A percentile compares a stretch with the other conserved stretches of the same genome.
phyloP scores from a whole-genome alignment of 805 yeast species.

The Suhomyces tanzawaensis region DNA sequence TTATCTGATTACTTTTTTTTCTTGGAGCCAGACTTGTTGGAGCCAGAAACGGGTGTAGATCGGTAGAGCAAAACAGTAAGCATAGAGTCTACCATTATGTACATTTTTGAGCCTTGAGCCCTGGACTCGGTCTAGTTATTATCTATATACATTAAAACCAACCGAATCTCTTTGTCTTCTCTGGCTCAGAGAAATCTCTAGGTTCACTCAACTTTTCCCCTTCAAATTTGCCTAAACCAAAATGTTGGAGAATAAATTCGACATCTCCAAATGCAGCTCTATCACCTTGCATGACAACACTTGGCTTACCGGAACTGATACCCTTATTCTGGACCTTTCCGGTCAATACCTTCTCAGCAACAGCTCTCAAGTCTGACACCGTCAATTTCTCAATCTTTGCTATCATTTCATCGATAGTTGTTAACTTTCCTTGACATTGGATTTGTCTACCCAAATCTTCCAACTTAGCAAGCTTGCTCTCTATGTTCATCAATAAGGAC shows the following conservation, averaged over 20 bases:
- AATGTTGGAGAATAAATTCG: slow-evolving; percentile 55
- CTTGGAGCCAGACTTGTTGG: too few relatives aligned
- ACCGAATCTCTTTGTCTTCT: slow-evolving; percentile 15
- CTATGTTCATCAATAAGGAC: slow-evolving; percentile 87
- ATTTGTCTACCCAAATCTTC: slow-evolving; percentile 96
- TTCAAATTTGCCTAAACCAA: slow-evolving; percentile 63
- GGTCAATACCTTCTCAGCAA: slow-evolving; percentile 73
- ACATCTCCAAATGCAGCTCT: slow-evolving; percentile 86
- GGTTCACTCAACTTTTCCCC: slow-evolving; percentile 18
- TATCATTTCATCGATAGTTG: slow-evolving; percentile 81
- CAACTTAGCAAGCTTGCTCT: slow-evolving; percentile 86
- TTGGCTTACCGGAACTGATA: slow-evolving; percentile 57
- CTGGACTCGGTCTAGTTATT: too few relatives aligned
- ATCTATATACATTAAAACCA: slow-evolving; percentile 4
- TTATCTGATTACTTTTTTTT: too few relatives aligned
- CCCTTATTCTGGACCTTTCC: slow-evolving; percentile 57
- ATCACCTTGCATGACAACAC: slow-evolving; percentile 86
- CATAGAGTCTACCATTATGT: too few relatives aligned
- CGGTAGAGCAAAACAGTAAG: too few relatives aligned
- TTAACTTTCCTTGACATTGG: slow-evolving; percentile 73
- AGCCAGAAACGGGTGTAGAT: too few relatives aligned
- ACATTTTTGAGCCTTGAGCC: too few relatives aligned
- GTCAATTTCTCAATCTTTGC: slow-evolving; percentile 67
- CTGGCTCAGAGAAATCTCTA: slow-evolving; percentile 11
- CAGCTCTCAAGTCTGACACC: slow-evolving; percentile 63